Conservation (phyloP, 305 asterid species). For the Fraxinus dipetala region DNA sequence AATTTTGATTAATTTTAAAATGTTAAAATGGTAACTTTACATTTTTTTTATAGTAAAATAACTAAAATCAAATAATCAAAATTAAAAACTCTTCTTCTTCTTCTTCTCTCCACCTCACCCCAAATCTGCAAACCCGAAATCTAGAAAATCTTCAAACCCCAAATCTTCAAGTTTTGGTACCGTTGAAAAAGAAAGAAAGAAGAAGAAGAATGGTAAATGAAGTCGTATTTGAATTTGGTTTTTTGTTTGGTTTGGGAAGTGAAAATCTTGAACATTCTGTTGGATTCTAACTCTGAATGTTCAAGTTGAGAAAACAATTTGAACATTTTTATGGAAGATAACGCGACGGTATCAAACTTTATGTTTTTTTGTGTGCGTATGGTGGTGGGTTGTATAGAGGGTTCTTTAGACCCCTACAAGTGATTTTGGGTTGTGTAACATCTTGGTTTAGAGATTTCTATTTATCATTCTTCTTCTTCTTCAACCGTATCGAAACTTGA, state of each 20-base stretch:
- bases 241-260: neutral
- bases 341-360: neutral
- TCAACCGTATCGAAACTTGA: no score
- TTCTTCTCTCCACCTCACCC: neutral
- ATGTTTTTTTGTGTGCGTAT: neutral
- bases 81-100: no score
- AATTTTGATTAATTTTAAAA: no score
- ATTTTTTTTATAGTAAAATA: no score
- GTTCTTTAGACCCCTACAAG: neutral
- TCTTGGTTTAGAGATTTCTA: neutral
- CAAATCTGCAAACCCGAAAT: no score
- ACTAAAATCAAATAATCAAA: no score
- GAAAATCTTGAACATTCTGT: slow-evolving; percentile 13
- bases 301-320: neutral
- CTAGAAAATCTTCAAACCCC: no score
- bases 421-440: neutral
- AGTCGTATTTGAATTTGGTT: neutral
- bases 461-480: no score
- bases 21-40: no score
- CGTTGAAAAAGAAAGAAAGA: no score
- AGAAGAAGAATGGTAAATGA: no score
- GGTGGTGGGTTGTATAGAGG: neutral
- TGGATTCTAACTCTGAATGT: neutral
- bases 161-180: no score
- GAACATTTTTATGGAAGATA: neutral